Evolutionary conservation across 192 early-diverging fungal genomes (phyloP), one percentile per base, ranked within the genome.

Genomic region (Backusella morwellensis): DNA sequence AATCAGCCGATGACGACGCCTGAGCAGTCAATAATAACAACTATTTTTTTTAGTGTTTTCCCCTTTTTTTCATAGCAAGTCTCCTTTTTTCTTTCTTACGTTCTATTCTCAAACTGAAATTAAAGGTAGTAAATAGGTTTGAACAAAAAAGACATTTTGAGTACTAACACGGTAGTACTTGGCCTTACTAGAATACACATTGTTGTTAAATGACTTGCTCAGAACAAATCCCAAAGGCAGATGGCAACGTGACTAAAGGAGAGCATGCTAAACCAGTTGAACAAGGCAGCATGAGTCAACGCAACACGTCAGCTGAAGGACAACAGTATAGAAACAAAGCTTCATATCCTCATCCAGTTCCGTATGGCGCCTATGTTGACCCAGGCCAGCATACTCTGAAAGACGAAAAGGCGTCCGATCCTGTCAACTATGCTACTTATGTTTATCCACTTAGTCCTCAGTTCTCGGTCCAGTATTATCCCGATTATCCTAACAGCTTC

Each of bases 391-490:
- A 63, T 52, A 34, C 36, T 38, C 17, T 35, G 19, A 41, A 69
- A 32, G 78, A 41, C 36, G 66, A 66, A 35, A 66, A 75, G 12
- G 29, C 19, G 6, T 17, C 56, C 11, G 74, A 75, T 68, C 59
- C 74, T 21, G 26, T 26, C 63, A 35, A 75, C 17, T 79, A 78
- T 72, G 67, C 35, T 6, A 72, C 80, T 35, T 85, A 81, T 72
- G 80, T 79, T 41, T 82, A 82, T 47, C 81, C 82, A 38, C 68
- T 85, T 38, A 78, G 80, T 66, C 84, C 82, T 6, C 83, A 84
- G 41, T 84, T 82, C 75, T 77, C 82, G 4, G 68, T 82, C 32
- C 82, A 85, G 52, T 84, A 78, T 26, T 86, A 84, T 75, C 70
- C 81, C 2, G 85, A 84, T 29, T 83, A 74, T 42, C 68, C 79